phyloP scores from a whole-genome alignment of 1,284 basidiomycete genomes.

The Ganoderma sinense region DNA sequence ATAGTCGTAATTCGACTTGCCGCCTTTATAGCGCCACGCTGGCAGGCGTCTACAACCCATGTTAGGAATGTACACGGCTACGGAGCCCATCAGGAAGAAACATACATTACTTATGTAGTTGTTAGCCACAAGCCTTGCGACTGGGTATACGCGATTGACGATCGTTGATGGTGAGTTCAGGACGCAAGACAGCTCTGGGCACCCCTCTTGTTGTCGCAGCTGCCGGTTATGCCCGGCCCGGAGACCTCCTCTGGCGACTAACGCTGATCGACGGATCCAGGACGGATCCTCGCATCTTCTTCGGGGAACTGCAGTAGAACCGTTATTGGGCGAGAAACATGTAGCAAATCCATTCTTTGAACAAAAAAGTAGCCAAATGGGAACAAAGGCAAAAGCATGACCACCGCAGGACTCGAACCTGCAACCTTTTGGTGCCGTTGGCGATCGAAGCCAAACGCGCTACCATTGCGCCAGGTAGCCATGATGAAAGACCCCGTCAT shows the following conservation, averaged over 20 bases:
- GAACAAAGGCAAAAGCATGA: slow-evolving; percentile 48
- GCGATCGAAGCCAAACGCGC: slow-evolving; percentile 88
- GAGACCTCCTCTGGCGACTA: background rate
- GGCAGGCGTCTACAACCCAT: background rate
- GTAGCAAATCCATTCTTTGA: too few species aligned
- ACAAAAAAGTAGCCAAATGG: too few species aligned
- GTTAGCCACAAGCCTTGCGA: background rate
- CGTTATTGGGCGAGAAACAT: background rate
- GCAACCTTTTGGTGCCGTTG: slow-evolving; percentile 79
- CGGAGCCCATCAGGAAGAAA: background rate
- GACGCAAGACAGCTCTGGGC: background rate
- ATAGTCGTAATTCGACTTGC: background rate
- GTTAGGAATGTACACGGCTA: background rate
- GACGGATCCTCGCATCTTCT: background rate
- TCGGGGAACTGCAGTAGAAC: background rate
- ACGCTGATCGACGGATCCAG: too few species aligned
- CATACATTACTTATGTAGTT: background rate
- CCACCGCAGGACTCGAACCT: slow-evolving; percentile 91
- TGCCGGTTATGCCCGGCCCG: background rate
- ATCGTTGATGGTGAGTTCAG: background rate
- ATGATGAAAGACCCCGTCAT: slow-evolving; percentile 10
- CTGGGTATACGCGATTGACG: background rate
- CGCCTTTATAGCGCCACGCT: background rate
- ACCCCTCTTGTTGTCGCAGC: background rate
- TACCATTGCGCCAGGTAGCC: slow-evolving; percentile 82